phyloP scores from a whole-genome alignment of 805 yeast genomes.

The Cephaloascus fragrans region DNA sequence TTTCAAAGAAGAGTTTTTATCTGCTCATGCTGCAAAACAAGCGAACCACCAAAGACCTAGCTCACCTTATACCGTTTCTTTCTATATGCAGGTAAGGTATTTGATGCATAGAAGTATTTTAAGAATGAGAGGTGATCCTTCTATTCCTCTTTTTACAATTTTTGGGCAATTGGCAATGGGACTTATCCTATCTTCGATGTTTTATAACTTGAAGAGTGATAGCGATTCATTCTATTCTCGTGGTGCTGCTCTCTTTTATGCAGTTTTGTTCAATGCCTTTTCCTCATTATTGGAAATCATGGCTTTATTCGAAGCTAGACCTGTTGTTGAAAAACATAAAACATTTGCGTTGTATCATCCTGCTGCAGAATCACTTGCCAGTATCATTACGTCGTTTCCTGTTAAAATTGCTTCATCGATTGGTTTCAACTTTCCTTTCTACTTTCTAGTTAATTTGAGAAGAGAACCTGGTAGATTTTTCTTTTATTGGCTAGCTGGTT shows the following conservation, averaged over 20 bases:
- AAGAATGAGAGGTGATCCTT: constrained; percentile 41
- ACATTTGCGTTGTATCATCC: constrained; percentile 50
- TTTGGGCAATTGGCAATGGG: constrained; percentile 43
- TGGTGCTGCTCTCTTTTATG: constrained; percentile 60
- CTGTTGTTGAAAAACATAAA: constrained; percentile 50
- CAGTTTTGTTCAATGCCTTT: constrained; percentile 53
- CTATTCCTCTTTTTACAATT: constrained; percentile 30
- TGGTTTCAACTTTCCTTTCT: constrained; percentile 38
- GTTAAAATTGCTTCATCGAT: constrained; percentile 33
- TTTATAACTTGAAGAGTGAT: constrained; percentile 34
- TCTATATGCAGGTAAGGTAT: constrained; percentile 39
- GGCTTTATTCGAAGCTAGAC: constrained; percentile 43
- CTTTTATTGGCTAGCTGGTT: constrained; percentile 35
- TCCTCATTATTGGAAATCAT: constrained; percentile 50
- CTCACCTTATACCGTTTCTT: constrained; percentile 48
- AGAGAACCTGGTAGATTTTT: constrained; percentile 45
- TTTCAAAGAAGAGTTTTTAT: constrained; percentile 14
- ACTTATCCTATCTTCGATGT: constrained; percentile 46
- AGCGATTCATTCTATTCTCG: constrained; percentile 44
- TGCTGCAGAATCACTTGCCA: constrained; percentile 55
- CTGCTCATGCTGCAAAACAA: constrained; percentile 44
- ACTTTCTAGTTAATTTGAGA: constrained; percentile 44
- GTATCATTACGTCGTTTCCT: constrained; percentile 49
- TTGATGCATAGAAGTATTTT: constrained; percentile 34
- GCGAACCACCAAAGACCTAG: constrained; percentile 31